Evolutionary conservation across 805 yeast genomes (phyloP).

Genomic region (Sugiyamaella lignohabitans): DNA sequence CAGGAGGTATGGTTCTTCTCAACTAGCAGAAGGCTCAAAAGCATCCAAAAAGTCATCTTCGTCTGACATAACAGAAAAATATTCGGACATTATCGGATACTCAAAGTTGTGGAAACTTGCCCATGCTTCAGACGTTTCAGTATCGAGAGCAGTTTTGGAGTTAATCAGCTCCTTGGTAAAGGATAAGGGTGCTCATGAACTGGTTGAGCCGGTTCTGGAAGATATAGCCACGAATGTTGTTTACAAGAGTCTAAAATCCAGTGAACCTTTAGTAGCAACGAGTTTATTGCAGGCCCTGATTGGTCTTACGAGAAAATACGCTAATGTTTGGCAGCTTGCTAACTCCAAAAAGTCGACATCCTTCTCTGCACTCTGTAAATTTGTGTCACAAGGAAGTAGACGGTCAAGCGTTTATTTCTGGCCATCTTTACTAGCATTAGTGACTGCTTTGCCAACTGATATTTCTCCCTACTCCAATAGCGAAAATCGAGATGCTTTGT

Average conservation of each 20-base stretch:
- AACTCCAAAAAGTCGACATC: slow-evolving; percentile 16
- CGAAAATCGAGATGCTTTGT: slow-evolving; percentile 6
- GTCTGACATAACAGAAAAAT: slow-evolving; percentile 12
- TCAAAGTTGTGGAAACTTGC: slow-evolving; percentile 44
- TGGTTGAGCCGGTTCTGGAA: slow-evolving; percentile 6
- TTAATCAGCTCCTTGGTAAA: slow-evolving; percentile 32
- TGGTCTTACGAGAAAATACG: slow-evolving; percentile 39
- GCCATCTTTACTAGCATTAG: slow-evolving; percentile 18
- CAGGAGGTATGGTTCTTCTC: slow-evolving; percentile 16
- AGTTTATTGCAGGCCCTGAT: slow-evolving; percentile 34
- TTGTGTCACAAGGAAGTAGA: slow-evolving; percentile 14
- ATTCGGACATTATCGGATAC: slow-evolving; percentile 34
- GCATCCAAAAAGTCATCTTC: not conserved
- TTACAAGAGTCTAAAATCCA: slow-evolving; percentile 20
- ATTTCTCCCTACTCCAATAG: slow-evolving; percentile 14
- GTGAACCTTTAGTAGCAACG: slow-evolving; percentile 17
- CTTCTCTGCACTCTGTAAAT: slow-evolving; percentile 15
- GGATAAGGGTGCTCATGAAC: slow-evolving; percentile 12
- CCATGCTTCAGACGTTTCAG: slow-evolving; percentile 35
- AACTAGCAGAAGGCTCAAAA: slow-evolving; percentile 21
- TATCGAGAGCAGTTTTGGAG: slow-evolving; percentile 39
- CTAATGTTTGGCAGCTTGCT: slow-evolving; percentile 23
- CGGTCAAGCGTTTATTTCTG: slow-evolving; percentile 15
- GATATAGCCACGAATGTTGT: slow-evolving; percentile 15
- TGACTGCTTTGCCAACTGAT: slow-evolving; percentile 15